Evolutionary conservation across 805 yeast genomes (phyloP).

Genomic region (Sugiyamaella lignohabitans): DNA sequence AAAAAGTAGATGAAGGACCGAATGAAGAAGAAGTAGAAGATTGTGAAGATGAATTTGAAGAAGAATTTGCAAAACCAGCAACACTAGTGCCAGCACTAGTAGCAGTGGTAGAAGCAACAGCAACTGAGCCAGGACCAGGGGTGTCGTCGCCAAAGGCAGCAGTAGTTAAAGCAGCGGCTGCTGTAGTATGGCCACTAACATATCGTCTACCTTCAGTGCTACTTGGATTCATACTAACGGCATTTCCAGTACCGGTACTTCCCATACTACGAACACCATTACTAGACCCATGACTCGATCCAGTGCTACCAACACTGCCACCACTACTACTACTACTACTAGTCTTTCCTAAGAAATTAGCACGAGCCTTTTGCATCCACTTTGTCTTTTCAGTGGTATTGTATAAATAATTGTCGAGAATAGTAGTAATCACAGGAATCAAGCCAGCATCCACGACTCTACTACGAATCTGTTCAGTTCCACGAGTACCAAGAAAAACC

Average conservation of each 20-base stretch:
- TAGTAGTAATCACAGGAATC: conserved; percentile 84
- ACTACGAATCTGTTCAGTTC: conserved; percentile 77
- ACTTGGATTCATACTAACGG: too few relatives aligned
- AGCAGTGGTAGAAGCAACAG: not conserved
- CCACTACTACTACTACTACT: too few relatives aligned
- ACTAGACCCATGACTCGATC: too few relatives aligned
- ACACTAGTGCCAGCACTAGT: not conserved
- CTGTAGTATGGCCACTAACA: not conserved
- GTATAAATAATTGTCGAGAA: conserved; percentile 73
- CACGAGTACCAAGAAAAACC: conserved; percentile 86
- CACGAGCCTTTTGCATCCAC: not conserved
- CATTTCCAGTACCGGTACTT: too few relatives aligned
- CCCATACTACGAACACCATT: conserved; percentile 1
- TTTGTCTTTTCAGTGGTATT: conserved; percentile 4
- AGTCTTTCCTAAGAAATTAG: too few relatives aligned
- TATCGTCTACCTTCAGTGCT: not conserved
- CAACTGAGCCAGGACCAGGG: not conserved
- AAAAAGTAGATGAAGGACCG: not conserved
- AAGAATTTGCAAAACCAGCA: too few relatives aligned
- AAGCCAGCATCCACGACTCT: conserved; percentile 89
- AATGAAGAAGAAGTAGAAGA: not conserved
- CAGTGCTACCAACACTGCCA: too few relatives aligned
- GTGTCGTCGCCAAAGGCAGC: not conserved
- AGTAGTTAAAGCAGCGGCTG: not conserved
- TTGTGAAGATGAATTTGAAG: not conserved